Evolutionary conservation across 2,329 filamentous ascomycete genomes (phyloP).

Genomic region (Dactylellina haptotyla): DNA sequence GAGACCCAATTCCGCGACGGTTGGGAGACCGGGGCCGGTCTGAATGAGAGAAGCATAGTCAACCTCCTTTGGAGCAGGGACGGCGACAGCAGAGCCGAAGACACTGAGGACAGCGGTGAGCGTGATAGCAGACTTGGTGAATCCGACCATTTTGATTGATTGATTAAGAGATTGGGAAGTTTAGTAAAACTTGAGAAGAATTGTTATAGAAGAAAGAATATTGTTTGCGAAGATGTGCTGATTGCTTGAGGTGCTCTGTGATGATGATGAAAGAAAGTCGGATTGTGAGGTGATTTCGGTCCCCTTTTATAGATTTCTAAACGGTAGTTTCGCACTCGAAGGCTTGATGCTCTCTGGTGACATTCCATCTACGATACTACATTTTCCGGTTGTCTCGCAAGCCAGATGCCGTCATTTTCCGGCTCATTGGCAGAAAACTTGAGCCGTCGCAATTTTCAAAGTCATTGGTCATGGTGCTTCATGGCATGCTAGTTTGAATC

Average conservation of each 20-base stretch:
- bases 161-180: neutral
- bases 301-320: conserved; percentile 15
- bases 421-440: no score
- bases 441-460: no score
- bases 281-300: neutral
- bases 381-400: no score
- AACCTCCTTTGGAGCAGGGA: conserved; percentile 16
- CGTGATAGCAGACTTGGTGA: conserved; percentile 32
- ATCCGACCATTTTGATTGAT: conserved; percentile 43
- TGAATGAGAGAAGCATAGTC: conserved; percentile 35
- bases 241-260: conserved; percentile 18
- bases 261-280: conserved; percentile 6
- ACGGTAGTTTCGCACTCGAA: no score
- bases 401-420: no score
- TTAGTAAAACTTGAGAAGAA: conserved; percentile 14
- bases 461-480: no score
- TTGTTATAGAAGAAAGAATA: conserved; percentile 9
- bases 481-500: no score
- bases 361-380: no score
- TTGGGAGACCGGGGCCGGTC: conserved; percentile 31
- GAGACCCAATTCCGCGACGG: conserved; percentile 33
- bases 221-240: neutral
- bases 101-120: conserved; percentile 38
- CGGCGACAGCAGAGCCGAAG: conserved; percentile 25
- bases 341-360: no score